Evolutionary conservation across 2,329 filamentous ascomycete species (phyloP).

Genomic region (Ceratocystis diversiconidia): DNA sequence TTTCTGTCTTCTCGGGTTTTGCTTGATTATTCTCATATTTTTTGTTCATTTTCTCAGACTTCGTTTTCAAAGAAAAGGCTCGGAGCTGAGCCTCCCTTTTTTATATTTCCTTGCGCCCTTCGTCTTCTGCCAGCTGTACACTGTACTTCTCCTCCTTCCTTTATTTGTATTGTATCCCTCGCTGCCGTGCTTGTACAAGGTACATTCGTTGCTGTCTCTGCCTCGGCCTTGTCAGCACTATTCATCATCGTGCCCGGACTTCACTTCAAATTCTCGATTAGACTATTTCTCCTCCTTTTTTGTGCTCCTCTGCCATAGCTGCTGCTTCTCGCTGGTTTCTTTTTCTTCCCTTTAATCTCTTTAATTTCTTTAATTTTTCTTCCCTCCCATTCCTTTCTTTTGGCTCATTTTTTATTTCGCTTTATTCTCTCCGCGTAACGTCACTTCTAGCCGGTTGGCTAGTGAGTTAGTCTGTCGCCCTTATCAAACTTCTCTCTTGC

Average conservation of each 20-base stretch:
- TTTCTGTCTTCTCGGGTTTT: not conserved
- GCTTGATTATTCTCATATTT: not conserved
- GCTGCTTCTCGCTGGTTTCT: not conserved
- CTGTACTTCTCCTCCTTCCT: not conserved
- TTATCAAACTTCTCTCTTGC: not conserved
- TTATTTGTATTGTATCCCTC: not conserved
- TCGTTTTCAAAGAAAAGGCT: too few species aligned
- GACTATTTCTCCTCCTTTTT: not conserved
- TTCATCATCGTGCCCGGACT: not conserved
- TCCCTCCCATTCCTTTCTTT: not conserved
- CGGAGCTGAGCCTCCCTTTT: too few species aligned
- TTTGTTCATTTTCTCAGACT: not conserved
- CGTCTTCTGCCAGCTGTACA: not conserved
- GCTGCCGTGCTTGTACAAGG: not conserved
- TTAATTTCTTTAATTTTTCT: not conserved
- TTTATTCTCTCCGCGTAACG: not conserved
- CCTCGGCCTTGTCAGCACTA: not conserved
- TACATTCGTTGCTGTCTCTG: not conserved
- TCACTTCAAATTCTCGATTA: not conserved
- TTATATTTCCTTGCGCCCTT: too few species aligned
- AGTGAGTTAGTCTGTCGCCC: not conserved
- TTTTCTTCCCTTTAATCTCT: not conserved
- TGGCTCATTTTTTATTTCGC: not conserved
- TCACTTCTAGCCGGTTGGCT: not conserved
- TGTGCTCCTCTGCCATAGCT: not conserved